Percentiles rank a stretch among this genome's conserved stretches.
These are phyloP conservation scores for Rhododendron molle DNA, from an alignment of 148 eudicot species.

Conservation along the genomic window DNA sequence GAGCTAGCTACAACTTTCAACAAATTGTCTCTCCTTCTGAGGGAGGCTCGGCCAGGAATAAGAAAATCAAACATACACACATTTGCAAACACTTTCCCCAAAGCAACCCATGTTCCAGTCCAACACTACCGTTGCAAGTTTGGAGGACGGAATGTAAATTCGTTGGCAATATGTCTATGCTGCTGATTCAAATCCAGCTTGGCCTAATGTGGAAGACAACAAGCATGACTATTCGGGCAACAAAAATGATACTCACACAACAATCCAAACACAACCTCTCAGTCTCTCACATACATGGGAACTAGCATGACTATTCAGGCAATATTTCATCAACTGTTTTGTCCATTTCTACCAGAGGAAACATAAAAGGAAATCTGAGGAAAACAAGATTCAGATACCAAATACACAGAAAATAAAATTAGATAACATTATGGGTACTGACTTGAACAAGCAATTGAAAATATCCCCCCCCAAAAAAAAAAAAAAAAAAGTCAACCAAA, in stretches of 20 bases:
- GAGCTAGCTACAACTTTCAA: background rate
- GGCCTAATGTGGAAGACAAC: background rate
- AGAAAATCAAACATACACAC: background rate
- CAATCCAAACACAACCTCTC: too few species aligned
- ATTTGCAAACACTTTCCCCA: background rate
- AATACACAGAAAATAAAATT: background rate
- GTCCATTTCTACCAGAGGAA: background rate
- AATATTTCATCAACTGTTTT: background rate
- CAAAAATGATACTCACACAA: too few species aligned
- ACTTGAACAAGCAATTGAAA: background rate
- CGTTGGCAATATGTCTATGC: background rate
- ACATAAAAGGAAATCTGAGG: background rate
- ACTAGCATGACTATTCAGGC: background rate
- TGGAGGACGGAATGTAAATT: background rate
- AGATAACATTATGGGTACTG: background rate
- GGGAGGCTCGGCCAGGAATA: background rate
- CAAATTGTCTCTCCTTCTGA: background rate
- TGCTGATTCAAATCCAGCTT: background rate
- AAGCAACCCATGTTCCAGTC: background rate
- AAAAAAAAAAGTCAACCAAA: background rate
- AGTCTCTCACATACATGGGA: too few species aligned
- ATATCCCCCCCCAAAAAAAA: too few species aligned
- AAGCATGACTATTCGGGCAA: background rate
- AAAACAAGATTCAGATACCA: background rate
- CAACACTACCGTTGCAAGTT: background rate